A percentile compares a stretch with the other conserved stretches of the same genome.
phyloP scores from a whole-genome alignment of 306 rosid species.

The Astragalus membranaceus region DNA sequence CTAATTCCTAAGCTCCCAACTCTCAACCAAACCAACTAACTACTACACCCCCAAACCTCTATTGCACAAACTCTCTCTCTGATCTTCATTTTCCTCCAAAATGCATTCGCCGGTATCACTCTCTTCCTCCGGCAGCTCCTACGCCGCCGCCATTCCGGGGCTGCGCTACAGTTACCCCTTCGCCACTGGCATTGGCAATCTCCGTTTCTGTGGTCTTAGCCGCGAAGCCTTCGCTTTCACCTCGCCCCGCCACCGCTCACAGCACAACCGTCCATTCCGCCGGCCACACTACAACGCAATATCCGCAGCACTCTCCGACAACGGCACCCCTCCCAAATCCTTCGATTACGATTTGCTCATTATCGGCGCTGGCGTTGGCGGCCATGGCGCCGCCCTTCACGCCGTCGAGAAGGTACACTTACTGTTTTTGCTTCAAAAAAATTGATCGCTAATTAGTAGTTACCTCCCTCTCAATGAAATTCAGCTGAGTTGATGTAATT shows the following conservation, averaged over 20 bases:
- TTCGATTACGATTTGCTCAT: conserved; percentile 83
- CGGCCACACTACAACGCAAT: conserved; percentile 6
- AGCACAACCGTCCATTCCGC: background rate
- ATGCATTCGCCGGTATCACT: conserved; percentile 66
- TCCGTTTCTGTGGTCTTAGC: conserved; percentile 62
- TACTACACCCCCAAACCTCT: conserved; percentile 23
- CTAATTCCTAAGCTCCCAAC: background rate
- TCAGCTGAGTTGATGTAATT: background rate
- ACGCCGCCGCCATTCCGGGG: conserved; percentile 26
- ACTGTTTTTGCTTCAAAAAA: background rate
- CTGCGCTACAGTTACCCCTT: conserved; percentile 16
- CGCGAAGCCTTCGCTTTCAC: conserved; percentile 49
- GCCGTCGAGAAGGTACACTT: conserved; percentile 72
- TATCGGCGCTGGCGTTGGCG: conserved; percentile 93
- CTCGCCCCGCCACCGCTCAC: conserved; percentile 27
- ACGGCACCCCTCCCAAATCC: conserved; percentile 55
- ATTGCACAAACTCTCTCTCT: background rate
- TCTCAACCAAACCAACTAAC: conserved; percentile 36
- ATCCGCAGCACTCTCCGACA: conserved; percentile 39
- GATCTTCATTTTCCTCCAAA: background rate
- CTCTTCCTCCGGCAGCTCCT: conserved; percentile 23
- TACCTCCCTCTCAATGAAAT: background rate
- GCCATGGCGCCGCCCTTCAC: conserved; percentile 92
- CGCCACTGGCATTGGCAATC: conserved; percentile 4
- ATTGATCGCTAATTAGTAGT: background rate